These are phyloP conservation scores for Obelidium mucronatum DNA, from an alignment of 192 early-diverging fungal species.

Conservation along the genomic window DNA sequence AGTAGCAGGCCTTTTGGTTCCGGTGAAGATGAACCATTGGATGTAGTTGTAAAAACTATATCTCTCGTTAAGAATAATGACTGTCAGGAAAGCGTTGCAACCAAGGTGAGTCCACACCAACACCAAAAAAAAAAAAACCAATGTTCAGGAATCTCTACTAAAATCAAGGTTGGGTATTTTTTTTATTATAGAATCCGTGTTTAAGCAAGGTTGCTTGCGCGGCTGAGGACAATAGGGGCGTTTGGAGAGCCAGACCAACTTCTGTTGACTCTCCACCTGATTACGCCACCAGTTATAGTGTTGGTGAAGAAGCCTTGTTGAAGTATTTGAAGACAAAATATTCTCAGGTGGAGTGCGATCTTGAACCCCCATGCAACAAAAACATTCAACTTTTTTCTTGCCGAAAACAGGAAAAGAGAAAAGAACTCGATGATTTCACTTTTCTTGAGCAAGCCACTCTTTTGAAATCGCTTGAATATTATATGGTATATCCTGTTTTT, in stretches of 20 bases:
- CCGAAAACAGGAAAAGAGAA: background rate
- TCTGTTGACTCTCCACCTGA: background rate
- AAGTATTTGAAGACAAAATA: background rate
- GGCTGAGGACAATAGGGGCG: constrained; percentile 2
- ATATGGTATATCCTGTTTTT: background rate
- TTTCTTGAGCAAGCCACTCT: background rate
- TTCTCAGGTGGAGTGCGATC: background rate
- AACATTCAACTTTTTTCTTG: background rate
- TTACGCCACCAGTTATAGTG: background rate
- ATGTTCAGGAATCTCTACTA: too few relatives aligned
- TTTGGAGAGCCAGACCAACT: background rate
- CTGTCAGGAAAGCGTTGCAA: too few relatives aligned
- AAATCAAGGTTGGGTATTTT: too few relatives aligned
- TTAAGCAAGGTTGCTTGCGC: constrained; percentile 16
- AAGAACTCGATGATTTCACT: background rate
- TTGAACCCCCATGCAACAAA: background rate
- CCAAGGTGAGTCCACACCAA: too few relatives aligned
- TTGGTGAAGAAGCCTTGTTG: background rate
- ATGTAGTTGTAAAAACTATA: too few relatives aligned
- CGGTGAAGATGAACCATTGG: too few relatives aligned
- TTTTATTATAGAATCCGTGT: too few relatives aligned
- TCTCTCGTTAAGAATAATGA: too few relatives aligned
- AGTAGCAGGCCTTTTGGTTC: too few relatives aligned
- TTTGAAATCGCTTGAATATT: background rate
- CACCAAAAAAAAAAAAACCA: too few relatives aligned